Evolutionary conservation across 768 basidiomycete species (phyloP), one percentile per base, ranked within the genome.

Genomic region (Tulasnella sp.): DNA sequence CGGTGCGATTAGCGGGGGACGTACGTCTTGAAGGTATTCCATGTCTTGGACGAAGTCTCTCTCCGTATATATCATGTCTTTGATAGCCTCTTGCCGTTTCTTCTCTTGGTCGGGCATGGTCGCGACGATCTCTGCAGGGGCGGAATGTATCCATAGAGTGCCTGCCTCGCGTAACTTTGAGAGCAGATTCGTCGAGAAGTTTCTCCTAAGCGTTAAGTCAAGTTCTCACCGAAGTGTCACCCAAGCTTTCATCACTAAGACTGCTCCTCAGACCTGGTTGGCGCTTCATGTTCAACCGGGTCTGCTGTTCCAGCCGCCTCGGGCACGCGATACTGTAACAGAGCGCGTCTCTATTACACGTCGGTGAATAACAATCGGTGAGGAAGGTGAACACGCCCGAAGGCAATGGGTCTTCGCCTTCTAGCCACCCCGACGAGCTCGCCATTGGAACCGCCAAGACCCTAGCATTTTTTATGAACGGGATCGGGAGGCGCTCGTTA

Each of bases 321-420:
- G 98, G 98, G 83, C 98, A 99, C 37, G 95, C 96, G 80, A 98
- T 99, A 80, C 93, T 95, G 84, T 99, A 99, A 85, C 98, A 99
- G n/a, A 99, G 85, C 79, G 90, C 91, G 83, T 98, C 96, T 75
- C 93, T 87, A 42, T 94, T 93, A 85, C 98, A 99, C 40, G 98
- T 99, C 23, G 98, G 95, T 16, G 96, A 98, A 85, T 99, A 99
- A 84, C 98, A 99, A 83, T 98, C 96, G 0, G 96, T 96, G 80
- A 99, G 87, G 70, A 99, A 88, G 1, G 97, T 99, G 84, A 99
- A 99, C 23, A 99, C 96, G 35, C 98, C 98, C 0, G 92, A 90
- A 2, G 98, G 98, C 76, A 98, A 84, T 26, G 85, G 83, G 44
- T 3, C 16, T 3, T 81, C 79, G n/a, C 81, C 82, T 3, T 35